A percentile compares a stretch with the other conserved stretches of the same genome.
phyloP scores from a whole-genome alignment of 257 asterid genomes.

The Solanum ossicruentum region DNA sequence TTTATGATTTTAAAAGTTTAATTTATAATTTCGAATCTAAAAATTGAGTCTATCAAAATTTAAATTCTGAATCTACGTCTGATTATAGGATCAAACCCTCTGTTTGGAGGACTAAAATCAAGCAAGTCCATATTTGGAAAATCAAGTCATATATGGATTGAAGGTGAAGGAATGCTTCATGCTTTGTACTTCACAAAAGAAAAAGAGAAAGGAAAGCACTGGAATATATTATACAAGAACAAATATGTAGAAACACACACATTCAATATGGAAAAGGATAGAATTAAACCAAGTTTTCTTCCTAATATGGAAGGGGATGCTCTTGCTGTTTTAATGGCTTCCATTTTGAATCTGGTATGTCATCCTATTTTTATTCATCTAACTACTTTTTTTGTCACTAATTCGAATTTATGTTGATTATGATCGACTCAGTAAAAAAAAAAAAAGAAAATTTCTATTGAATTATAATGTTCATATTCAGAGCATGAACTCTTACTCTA shows the following conservation, averaged over 20 bases:
- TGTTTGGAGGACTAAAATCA: conserved; percentile 28
- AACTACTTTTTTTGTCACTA: no score
- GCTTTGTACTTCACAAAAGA: conserved; percentile 20
- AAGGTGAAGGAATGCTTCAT: conserved; percentile 51
- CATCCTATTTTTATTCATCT: neutral
- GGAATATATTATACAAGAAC: conserved; percentile 20
- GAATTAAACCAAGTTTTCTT: conserved; percentile 19
- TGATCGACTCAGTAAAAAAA: no score
- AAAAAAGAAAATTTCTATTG: no score
- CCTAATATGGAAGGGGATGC: conserved; percentile 33
- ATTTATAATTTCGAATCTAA: neutral
- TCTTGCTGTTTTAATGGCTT: conserved; percentile 30
- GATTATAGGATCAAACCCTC: conserved; percentile 27
- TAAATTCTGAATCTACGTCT: neutral
- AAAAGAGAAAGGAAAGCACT: neutral
- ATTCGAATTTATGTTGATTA: no score
- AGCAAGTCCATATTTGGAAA: conserved; percentile 25
- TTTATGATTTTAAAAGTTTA: neutral
- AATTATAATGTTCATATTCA: no score
- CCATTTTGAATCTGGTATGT: conserved; percentile 25
- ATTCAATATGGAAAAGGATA: conserved; percentile 5
- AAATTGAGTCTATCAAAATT: neutral
- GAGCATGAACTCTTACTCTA: no score
- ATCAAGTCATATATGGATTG: conserved; percentile 27
- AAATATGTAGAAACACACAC: conserved; percentile 22